Evolutionary conservation across 139 green algal species (phyloP), one percentile per base, ranked within the genome.

Genomic region (Coccomyxa sp.): DNA sequence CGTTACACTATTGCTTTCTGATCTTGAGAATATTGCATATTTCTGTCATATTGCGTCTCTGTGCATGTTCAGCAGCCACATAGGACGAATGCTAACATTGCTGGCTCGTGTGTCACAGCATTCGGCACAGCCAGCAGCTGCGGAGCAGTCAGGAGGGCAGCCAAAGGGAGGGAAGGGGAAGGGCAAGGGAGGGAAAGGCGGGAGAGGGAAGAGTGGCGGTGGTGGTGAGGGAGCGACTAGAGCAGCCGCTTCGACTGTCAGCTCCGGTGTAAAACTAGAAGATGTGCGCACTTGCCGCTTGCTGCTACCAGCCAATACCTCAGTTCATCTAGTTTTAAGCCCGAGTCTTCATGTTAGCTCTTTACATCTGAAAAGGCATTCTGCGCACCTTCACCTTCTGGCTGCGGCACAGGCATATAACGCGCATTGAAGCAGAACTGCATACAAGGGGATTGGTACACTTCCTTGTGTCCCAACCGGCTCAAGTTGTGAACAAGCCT

Each of bases 201-300:
- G 60, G 14, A 59, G 31, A 51, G 30, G 27, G 58, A 31, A 63
- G 59, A 31, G 81, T 25, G 38, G 58, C 13, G 63, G 21, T 25
- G 63, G 18, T 28, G 18, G 18, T 11, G 63, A 25, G 63, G 63
- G 63, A 28, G 38, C 38, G 38, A 51, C 38, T 51, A 51, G 38
- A 51, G 38, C 38, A 51, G 38, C 38, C 7, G 57, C 68, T 23
- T 91, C 87, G 0, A 89, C 89, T 51, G 92, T 96, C 60, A 85
- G 88, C 32, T 94, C 89, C 1, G 93, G 93, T 23, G 84, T 96
- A 30, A 89, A 92, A 45, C 85, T 96, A 13, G 93, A 96, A 51
- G 91, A 93, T 18, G 93, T 96, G 84, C 92, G 90, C 27, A 45
- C 27, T 67, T 0, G 0, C 25, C 27, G 1, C 23, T 63, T 60